A percentile compares a stretch with the other conserved stretches of the same genome.
Evolutionary conservation across 805 yeast genomes (phyloP).

Genomic region (Sugiyamaella smithiae): DNA sequence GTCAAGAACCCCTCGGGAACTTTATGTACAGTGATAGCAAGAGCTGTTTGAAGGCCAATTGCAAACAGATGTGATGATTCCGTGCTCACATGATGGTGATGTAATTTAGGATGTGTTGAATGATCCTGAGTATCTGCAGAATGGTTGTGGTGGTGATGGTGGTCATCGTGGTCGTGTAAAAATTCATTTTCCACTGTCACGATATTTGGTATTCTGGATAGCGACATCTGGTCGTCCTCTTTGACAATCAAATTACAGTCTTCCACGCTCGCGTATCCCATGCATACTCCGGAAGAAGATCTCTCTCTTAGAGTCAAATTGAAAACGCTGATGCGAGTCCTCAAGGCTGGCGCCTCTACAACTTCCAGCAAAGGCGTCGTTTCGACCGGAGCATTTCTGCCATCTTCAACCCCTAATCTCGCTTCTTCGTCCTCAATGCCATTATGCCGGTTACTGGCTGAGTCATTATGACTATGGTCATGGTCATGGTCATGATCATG

Average conservation of each 20-base stretch:
- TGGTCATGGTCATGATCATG: constrained; percentile 17
- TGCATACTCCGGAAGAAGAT: constrained; percentile 44
- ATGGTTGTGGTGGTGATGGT: constrained; percentile 11
- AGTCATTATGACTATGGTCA: constrained; percentile 10
- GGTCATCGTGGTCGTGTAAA: background rate
- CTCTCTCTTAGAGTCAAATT: constrained; percentile 25
- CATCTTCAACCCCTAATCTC: background rate
- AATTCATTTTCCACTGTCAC: background rate
- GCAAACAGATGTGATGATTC: constrained; percentile 76
- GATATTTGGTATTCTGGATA: background rate
- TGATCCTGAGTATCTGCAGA: constrained; percentile 15
- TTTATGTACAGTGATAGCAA: constrained; percentile 86
- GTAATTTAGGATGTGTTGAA: constrained; percentile 31
- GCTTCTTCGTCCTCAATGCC: background rate
- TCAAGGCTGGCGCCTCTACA: background rate
- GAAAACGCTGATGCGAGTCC: constrained; percentile 12
- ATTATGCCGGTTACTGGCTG: background rate
- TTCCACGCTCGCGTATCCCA: constrained; percentile 39
- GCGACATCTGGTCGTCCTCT: background rate
- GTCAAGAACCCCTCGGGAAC: constrained; percentile 94
- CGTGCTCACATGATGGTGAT: constrained; percentile 77
- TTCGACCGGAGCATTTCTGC: background rate
- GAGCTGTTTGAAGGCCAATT: constrained; percentile 85
- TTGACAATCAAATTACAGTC: constrained; percentile 13
- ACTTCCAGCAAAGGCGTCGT: background rate